Conservation (phyloP, 768 basidiomycete species). For the Rhodotorula graminis region DNA sequence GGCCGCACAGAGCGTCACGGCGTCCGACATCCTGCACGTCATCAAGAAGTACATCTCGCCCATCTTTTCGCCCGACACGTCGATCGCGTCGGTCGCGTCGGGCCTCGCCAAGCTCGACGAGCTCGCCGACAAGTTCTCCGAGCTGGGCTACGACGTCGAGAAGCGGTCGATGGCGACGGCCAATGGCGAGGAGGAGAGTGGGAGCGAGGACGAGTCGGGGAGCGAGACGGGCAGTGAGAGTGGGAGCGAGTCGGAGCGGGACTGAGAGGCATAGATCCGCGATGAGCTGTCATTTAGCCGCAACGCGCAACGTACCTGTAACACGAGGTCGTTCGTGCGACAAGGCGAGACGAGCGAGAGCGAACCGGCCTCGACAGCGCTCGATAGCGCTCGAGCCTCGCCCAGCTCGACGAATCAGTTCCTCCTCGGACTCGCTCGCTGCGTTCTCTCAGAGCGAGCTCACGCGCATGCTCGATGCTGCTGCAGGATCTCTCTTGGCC, state of each 20-base stretch:
- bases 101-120: slow-evolving; percentile 72
- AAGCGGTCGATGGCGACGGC: slow-evolving; percentile 57
- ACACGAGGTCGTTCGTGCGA: no score
- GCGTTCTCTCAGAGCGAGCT: no score
- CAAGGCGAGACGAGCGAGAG: no score
- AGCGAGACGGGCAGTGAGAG: slow-evolving; percentile 30
- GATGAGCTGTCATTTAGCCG: background rate
- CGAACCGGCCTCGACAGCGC: no score
- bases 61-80: slow-evolving; percentile 70
- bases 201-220: slow-evolving; percentile 28
- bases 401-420: no score
- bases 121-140: slow-evolving; percentile 60
- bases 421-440: no score
- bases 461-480: no score
- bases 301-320: background rate
- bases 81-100: slow-evolving; percentile 75
- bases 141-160: slow-evolving; percentile 73
- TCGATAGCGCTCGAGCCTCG: no score
- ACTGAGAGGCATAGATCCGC: background rate
- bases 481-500: no score
- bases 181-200: slow-evolving; percentile 43
- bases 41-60: slow-evolving; percentile 74
- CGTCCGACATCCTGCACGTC: slow-evolving; percentile 65
- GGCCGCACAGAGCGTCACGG: slow-evolving; percentile 60
- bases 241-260: background rate